Base-by-base conservation (phyloP, 2,329 filamentous ascomycete genomes). In the Cladophialophora exuberans region DNA sequence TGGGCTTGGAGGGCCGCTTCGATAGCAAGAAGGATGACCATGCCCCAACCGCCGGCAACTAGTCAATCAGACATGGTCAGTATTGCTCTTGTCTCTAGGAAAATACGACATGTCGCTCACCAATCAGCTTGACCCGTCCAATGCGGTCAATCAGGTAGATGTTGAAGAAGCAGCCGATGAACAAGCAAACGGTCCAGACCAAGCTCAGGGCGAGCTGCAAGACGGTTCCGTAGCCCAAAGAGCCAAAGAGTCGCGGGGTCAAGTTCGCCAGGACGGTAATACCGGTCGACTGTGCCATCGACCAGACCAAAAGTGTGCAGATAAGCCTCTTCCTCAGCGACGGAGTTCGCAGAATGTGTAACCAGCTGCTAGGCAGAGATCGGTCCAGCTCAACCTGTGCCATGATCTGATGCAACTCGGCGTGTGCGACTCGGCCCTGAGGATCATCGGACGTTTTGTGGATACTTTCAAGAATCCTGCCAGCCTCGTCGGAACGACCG, bases 1-100 rank as follows among this genome's bases (percentile, higher is more conserved):
- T 55, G 31, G 1, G 70, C 71, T 17, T 67, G 64, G 26, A 74
- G 57, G 6, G 68, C 69, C 43, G 70, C 68, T 44, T 74, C 65
- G 45, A 30, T n/a, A 5, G 42, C 31, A n/a, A 70, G 71, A 9
- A 71, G 71, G 1, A 73, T 71, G 11, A 69, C 67, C 28, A 72
- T 55, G 20, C 71, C 59, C 17, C 70, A 69, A 3, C 74, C 74
- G 9, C 67, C 61, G n/a, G 73, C 68, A 5, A 74, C 73, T 31
- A 30, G 47, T n/a, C 11, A 31, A 30, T 45, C 5, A 20, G 20
- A 13, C 6, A n/a, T n/a, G 13, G 13, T 31, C 25, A 54, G 3
- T 54, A 4, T 65, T 17, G 2, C 7, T 25, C 17, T 49, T 6
- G 60, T 65, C 5, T 62, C 57, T 9, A 22, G 20, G 22, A 18